Evolutionary conservation across 2,329 filamentous ascomycete genomes (phyloP).

Genomic region (Fusarium bactridioides): DNA sequence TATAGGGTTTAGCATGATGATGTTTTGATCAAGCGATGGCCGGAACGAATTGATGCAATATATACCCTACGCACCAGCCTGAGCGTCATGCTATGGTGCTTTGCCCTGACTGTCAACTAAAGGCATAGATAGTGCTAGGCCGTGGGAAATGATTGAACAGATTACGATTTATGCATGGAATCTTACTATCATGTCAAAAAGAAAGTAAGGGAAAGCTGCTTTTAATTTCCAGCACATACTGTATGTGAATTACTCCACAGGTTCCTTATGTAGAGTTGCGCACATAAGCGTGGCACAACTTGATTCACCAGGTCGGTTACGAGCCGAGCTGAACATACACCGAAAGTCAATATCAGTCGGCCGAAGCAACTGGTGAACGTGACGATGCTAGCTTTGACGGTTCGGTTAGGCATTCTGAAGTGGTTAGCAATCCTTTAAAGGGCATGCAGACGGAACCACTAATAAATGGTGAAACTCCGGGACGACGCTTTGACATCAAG

Average conservation of each 20-base stretch:
- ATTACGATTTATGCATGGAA: constrained; percentile 3
- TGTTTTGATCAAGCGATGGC: neutral
- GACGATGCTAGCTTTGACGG: neutral
- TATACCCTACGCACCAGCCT: neutral
- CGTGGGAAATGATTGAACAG: neutral
- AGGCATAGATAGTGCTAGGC: neutral
- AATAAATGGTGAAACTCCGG: constrained; percentile 39
- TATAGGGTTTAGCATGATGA: neutral
- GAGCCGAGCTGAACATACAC: neutral
- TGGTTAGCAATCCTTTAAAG: constrained; percentile 1
- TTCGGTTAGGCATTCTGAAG: constrained; percentile 2
- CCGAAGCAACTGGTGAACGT: constrained; percentile 1
- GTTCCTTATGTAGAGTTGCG: neutral
- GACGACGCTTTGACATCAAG: constrained; percentile 35
- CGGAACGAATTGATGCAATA: neutral
- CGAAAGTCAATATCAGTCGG: neutral
- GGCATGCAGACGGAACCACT: constrained; percentile 26
- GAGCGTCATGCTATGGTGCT: neutral
- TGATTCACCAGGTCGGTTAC: constrained; percentile 11
- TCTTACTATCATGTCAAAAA: neutral
- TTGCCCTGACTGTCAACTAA: neutral
- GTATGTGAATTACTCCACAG: neutral
- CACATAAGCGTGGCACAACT: neutral
- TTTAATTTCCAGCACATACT: neutral
- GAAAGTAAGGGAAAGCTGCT: neutral